Base-by-base conservation (phyloP, 202 grass and related monocot genomes). In the Saccharum hybrid region DNA sequence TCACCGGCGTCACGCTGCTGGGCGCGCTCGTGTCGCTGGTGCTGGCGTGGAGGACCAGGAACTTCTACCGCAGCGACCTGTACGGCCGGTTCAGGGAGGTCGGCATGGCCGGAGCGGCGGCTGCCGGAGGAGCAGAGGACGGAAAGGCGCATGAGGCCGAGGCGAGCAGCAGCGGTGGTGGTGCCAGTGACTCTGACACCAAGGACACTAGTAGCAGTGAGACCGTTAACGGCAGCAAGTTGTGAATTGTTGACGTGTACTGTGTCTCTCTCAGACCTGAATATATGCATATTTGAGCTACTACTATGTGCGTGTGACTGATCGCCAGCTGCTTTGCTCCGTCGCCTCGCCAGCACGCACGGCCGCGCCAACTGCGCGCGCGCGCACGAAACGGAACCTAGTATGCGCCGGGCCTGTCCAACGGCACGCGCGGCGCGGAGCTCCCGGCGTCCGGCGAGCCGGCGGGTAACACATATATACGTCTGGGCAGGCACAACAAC, bases 11-110 rank as follows among this genome's bases (percentile, higher is more conserved):
- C 10, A 90, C 91, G 56, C 22, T 93, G 21, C 62, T 88, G 0
- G 91, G 85, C 8, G 74, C 78, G 8, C 39, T 51, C 5, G 91
- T 88, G 9, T 81, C 85, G 56, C 82, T 93, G 57, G 2, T 90
- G 69, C 82, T 93, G 16, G 88, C 72, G 38, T 88, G 91, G 91
- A 83, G 88, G 88, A 93, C 91, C 4, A 90, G 70, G 82, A 45
- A 80, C 3, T 93, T 93, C 74, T 93, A 93, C 74, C 57, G 71
- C 2, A 57, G 85, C 19, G 85, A 93, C 64, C 83, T 90, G 14
- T 90, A 93, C 69, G 88, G 88, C 2, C 87, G 36, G 65, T 93
- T 93, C 49, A 85, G 82, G 23, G 85, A 88, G 28, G 63, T 86
- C 28, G 74, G 10, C 11, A 28, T 71, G 41, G 63, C 14, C 3